Percentiles rank a stretch among this genome's conserved stretches.
These are phyloP conservation scores for Grifola frondosa DNA, from an alignment of 1,284 basidiomycete species.

Conservation along the genomic window DNA sequence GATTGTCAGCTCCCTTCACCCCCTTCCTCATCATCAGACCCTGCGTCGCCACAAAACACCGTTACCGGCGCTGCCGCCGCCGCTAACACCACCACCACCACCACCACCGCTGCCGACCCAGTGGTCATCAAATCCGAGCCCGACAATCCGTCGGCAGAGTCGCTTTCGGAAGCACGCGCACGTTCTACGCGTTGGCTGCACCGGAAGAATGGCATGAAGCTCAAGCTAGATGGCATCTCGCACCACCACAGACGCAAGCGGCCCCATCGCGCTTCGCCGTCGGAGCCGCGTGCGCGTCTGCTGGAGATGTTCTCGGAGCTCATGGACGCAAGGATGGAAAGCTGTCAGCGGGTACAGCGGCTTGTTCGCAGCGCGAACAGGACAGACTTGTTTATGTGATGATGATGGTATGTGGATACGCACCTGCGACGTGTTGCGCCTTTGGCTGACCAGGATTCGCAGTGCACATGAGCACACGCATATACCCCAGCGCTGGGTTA, in stretches of 20 bases:
- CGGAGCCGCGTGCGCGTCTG: slow-evolving; percentile 50
- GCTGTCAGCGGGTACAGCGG: slow-evolving; percentile 61
- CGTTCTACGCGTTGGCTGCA: slow-evolving; percentile 41
- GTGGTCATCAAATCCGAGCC: slow-evolving; percentile 29
- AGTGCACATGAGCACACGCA: no score
- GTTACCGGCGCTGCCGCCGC: slow-evolving; percentile 16
- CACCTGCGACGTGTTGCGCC: slow-evolving; percentile 5
- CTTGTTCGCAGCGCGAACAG: slow-evolving; percentile 48
- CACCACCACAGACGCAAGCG: slow-evolving; percentile 29
- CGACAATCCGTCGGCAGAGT: slow-evolving; percentile 20
- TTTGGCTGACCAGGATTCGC: no score
- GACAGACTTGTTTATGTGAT: slow-evolving; percentile 26
- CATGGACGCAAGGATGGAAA: slow-evolving; percentile 72
- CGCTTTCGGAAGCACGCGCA: slow-evolving; percentile 19
- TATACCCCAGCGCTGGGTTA: no score
- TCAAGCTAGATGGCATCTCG: slow-evolving; percentile 47
- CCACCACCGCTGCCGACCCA: slow-evolving; percentile 10
- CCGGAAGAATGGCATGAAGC: slow-evolving; percentile 48
- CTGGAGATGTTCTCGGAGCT: slow-evolving; percentile 69
- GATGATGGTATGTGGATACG: slow-evolving; percentile 17
- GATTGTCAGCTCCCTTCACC: slow-evolving; percentile 32
- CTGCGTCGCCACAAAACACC: slow-evolving; percentile 24
- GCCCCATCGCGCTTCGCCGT: slow-evolving; percentile 32
- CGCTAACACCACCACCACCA: slow-evolving; percentile 18
- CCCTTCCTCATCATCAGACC: slow-evolving; percentile 24